Base-by-base conservation (phyloP, 257 asterid genomes). In the Solanum peruvianum region DNA sequence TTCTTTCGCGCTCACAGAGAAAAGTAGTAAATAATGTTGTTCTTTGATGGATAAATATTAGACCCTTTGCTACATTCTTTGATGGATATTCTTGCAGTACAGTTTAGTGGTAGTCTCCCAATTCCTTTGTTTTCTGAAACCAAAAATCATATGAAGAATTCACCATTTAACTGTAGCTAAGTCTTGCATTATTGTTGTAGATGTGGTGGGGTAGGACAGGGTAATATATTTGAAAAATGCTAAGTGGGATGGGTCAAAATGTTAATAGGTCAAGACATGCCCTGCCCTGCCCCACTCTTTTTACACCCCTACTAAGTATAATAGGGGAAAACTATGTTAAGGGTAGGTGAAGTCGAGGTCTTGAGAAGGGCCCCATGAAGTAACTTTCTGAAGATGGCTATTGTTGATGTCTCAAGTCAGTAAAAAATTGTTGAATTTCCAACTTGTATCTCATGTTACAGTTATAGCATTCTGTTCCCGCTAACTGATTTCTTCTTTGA, bases 401-500 rank as follows among this genome's bases (percentile, higher is more conserved):
- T 80, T 47, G 64, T 83, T 95, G 66, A 52, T 80, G 81, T 78
- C 20, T n/a, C 31, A 58, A 85, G 84, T 84, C 62, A 66, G 64
- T 42, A 14, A 39, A n/a, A 39, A 4, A n/a, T 80, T 44, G 83
- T 75, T 44, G 83, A 44, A 77, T n/a, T 64, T 64, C 86, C 72
- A 13, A 20, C 60, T 84, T 39, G 87, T 84, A 66, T 84, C 33
- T 62, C 44, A 25, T 84, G 80, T 84, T 64, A 84, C 80, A 37
- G 45, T 66, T 66, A 16, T 64, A 44, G 14, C 56, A 49, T 47
- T 84, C 21, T 73, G 37, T 88, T 62, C 49, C 88, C n/a, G 87
- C 66, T 16, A 52, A 33, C 76, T 89, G 87, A 91, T 86, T 70
- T 45, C 82, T 86, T 69, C 88, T 56, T 76, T 89, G 41, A 67